phyloP scores from a whole-genome alignment of 2,329 filamentous ascomycete genomes.

The Aspergillus thermomutatus region DNA sequence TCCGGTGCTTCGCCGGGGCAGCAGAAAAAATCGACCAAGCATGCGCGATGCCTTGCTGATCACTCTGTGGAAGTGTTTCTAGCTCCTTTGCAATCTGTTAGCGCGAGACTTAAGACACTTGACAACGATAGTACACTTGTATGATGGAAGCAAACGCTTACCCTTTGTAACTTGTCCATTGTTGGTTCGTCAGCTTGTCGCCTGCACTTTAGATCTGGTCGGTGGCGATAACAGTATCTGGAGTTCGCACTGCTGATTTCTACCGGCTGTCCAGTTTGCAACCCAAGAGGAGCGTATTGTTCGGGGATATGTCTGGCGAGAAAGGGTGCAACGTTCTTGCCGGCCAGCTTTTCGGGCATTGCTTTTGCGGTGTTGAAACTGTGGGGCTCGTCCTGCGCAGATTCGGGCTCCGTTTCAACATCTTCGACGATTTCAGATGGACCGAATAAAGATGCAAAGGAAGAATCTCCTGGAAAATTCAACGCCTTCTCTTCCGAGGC shows the following conservation, averaged over 20 bases:
- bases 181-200: conserved; percentile 90
- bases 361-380: conserved; percentile 38
- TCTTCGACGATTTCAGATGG: conserved; percentile 12
- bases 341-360: conserved; percentile 59
- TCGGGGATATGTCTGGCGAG: conserved; percentile 86
- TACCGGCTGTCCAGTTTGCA: conserved; percentile 18
- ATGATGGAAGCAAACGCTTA: conserved; percentile 44
- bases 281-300: conserved; percentile 76
- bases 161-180: conserved; percentile 90
- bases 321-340: conserved; percentile 80
- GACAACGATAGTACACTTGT: not conserved
- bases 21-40: conserved; percentile 98
- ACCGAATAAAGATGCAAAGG: conserved; percentile 22
- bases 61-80: conserved; percentile 72
- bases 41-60: conserved; percentile 93
- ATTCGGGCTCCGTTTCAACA: conserved; percentile 20
- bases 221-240: conserved; percentile 92
- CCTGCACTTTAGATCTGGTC: conserved; percentile 89
- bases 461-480: not conserved
- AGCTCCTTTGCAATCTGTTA: conserved; percentile 60
- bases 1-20: conserved; percentile 86
- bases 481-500: not conserved
- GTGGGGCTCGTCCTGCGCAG: conserved; percentile 20
- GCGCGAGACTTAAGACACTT: not conserved
- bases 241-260: conserved; percentile 62